Evolutionary conservation across 23 red algal species (phyloP).

Genomic region (Gracilaria caudata): DNA sequence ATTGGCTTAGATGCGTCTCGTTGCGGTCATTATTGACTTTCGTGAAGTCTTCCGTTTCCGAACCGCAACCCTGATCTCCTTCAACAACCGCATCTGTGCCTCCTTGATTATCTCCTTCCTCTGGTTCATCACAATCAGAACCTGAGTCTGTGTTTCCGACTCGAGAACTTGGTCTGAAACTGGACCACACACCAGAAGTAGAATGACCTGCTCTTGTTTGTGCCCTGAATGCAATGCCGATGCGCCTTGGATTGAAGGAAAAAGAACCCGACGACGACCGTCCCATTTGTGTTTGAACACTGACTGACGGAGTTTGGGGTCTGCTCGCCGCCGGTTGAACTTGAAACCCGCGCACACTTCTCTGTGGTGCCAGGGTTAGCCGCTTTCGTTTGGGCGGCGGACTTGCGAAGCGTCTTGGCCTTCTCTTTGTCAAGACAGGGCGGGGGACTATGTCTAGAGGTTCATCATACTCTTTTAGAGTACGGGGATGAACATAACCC

Average conservation of each 20-base stretch:
- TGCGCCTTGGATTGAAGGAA: conserved; percentile 42
- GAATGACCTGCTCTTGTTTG: not conserved
- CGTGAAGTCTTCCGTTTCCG: not conserved
- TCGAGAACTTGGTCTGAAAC: conserved; percentile 5
- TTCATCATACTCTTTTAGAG: conserved; percentile 61
- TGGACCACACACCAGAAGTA: conserved; percentile 7
- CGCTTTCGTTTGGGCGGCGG: not conserved
- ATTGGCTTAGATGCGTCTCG: not conserved
- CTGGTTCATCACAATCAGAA: not conserved
- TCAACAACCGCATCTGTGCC: not conserved
- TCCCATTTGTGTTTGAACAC: not conserved
- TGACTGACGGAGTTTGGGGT: not conserved
- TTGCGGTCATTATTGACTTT: not conserved
- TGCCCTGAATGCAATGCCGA: conserved; percentile 25
- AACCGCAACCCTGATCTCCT: not conserved
- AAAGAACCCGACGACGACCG: not conserved
- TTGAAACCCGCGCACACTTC: conserved; percentile 31
- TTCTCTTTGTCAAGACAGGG: conserved; percentile 12
- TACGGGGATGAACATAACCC: conserved; percentile 43
- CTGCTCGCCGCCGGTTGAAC: conserved; percentile 12
- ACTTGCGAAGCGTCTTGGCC: conserved; percentile 16
- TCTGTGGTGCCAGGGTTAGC: not conserved
- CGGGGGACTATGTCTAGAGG: conserved; percentile 59
- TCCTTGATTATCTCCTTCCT: not conserved
- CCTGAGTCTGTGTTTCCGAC: not conserved